Base-by-base conservation (phyloP, 2,329 filamentous ascomycete species). In the Pseudonectria foliicola region DNA sequence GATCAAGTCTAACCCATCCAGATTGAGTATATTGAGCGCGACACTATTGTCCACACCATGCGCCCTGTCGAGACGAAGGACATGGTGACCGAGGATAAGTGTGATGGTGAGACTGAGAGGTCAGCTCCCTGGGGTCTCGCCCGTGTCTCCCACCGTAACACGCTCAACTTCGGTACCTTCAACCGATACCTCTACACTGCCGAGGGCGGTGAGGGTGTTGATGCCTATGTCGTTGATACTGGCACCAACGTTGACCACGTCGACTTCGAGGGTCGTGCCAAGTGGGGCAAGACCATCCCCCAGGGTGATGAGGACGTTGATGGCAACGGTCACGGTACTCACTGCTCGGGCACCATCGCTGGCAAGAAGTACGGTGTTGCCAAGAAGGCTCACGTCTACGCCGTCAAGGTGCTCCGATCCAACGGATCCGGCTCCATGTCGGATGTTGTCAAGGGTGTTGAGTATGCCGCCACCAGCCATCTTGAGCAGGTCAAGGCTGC, bases 311-410 rank as follows among this genome's bases (percentile, higher is more conserved):
- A 75, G 33, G 92, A 98, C 59, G 73, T 77, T 52, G 92, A 98
- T 68, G 92, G 92, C 63, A 98, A 98, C 56, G 92, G 92, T 44
- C 92, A 98, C 73, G 92, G 92, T 55, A 98, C 92, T 56, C 92
- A 98, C 76, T 98, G 92, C 80, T 96, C 92, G 46, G 92, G 92
- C 54, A 98, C 93, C 44, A 82, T 98, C 55, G 92, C 85, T 48
- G 92, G 93, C 61, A 93, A 92, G 80, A 95, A 95, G 74, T 98
- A 95, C 61, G 92, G 92, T 77, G 92, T 98, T 46, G 90, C 92
- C 62, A 98, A 98, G 82, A 95, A 96, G 79, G 92, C 93, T 59
- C 80, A 86, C 53, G 73, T 98, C 63, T 89, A 93, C 58, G 92
- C 92, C 48, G 89, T 98, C 73, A 98, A 98, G 82, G 92, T 98